Evolutionary conservation across 176 grass and related monocot genomes (phyloP).

Genomic region (Musa schizocarpa): DNA sequence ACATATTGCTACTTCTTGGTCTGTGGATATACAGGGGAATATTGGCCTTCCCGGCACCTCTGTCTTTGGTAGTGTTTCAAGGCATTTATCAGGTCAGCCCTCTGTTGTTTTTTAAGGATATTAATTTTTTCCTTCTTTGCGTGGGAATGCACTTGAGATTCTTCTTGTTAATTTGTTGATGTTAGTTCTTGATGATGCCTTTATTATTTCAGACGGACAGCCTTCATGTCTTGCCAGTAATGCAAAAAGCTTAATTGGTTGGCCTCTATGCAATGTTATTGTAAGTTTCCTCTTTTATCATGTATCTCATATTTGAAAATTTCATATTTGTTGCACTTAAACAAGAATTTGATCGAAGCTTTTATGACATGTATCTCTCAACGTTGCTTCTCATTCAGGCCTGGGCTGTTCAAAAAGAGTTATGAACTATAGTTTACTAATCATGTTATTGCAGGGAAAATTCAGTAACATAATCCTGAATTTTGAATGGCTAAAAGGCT

Average conservation of each 20-base stretch:
- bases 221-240: not conserved
- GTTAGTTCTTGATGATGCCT: not conserved
- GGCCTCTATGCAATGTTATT: not conserved
- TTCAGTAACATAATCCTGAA: too few relatives aligned
- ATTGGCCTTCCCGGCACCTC: not conserved
- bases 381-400: too few relatives aligned
- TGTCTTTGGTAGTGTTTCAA: not conserved
- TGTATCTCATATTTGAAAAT: not conserved
- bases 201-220: not conserved
- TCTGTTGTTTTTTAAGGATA: not conserved
- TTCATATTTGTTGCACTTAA: not conserved
- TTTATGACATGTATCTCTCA: too few relatives aligned
- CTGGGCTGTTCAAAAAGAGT: too few relatives aligned
- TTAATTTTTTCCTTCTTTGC: not conserved
- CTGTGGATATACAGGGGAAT: slow-evolving; percentile 16
- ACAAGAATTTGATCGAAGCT: too few relatives aligned
- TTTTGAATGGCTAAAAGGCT: too few relatives aligned
- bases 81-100: not conserved
- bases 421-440: too few relatives aligned
- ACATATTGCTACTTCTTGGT: slow-evolving; percentile 30
- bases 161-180: not conserved
- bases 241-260: not conserved
- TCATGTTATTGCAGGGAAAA: too few relatives aligned
- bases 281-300: not conserved
- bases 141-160: not conserved